Base-by-base conservation (phyloP, 106 monocot genomes). In the Apostasia ramifera region DNA sequence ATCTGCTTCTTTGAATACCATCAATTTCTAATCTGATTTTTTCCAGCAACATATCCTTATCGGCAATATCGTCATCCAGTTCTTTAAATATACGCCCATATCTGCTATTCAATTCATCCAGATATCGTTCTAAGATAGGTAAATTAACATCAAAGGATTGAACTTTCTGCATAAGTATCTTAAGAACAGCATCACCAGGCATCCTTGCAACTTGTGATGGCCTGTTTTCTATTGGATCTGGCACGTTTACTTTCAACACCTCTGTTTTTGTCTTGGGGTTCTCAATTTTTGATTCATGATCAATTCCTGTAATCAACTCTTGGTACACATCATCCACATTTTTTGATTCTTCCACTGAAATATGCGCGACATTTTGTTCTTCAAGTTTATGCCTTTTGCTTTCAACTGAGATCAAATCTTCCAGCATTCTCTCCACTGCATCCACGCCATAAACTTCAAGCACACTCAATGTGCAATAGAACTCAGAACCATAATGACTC, bases 351-450 rank as follows among this genome's bases (percentile, higher is more conserved):
- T 78, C 56, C 49, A 49, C 9, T 47, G 58, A 53, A 12, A 47
- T 54, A 10, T 67, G 71, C 51, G 81, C 92, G 14, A 1, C 40
- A 45, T 8, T 73, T 40, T 77, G 73, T 53, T 88, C 83, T 65
- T 76, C 79, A 53, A 76, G 26, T 82, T 73, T 79, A 9, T 10
- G 46, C n/a, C 40, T 66, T 55, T 73, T 80, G 59, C 64, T 78
- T 49, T 83, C 89, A 66, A 59, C 84, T 47, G 87, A 71, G 37
- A 90, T 94, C 71, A 90, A 74, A 84, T 90, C 82, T 73, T 90
- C 94, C 39, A 94, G 72, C 94, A 94, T 94, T 61, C 73, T 90
- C 80, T 94, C 94, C 56, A 94, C 94, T 55, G 87, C 94, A 82
- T 94, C 94, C 46, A 94, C 84, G 50, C 94, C 94, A 79, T 82